phyloP scores from a whole-genome alignment of 805 yeast species.

The Nakazawaea pomicola region DNA sequence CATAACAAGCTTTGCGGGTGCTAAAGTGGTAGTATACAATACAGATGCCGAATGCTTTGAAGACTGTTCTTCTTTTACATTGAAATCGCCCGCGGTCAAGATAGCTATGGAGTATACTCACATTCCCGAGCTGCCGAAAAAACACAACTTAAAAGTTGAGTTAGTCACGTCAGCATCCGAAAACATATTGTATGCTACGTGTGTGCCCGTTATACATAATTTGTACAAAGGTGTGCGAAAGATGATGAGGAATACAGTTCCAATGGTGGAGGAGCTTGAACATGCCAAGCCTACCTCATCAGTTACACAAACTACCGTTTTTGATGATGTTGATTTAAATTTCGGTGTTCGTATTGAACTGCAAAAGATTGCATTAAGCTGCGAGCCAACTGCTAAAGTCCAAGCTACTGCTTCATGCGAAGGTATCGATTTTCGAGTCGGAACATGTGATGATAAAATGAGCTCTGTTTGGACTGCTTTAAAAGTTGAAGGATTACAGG shows the following conservation, averaged over 20 bases:
- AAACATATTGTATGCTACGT: conserved; percentile 63
- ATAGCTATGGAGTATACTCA: conserved; percentile 51
- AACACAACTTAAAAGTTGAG: conserved; percentile 45
- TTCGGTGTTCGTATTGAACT: conserved; percentile 61
- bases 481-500: conserved; percentile 50
- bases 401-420: conserved; percentile 77
- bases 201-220: conserved; percentile 74
- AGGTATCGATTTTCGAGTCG: conserved; percentile 55
- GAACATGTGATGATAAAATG: conserved; percentile 42
- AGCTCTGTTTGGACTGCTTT: conserved; percentile 38
- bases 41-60: conserved; percentile 36
- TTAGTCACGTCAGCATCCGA: conserved; percentile 63
- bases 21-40: conserved; percentile 47
- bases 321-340: conserved; percentile 55
- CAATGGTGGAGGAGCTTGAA: too few relatives aligned
- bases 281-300: not conserved
- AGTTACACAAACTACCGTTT: conserved; percentile 28
- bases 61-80: conserved; percentile 44
- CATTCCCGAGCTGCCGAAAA: conserved; percentile 27
- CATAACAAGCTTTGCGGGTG: conserved; percentile 62
- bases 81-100: conserved; percentile 73
- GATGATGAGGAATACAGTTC: conserved; percentile 34
- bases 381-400: conserved; percentile 92
- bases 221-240: conserved; percentile 44
- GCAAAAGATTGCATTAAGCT: conserved; percentile 74